These are phyloP conservation scores for Sutorius australiensis DNA, from an alignment of 768 basidiomycete species.

Conservation along the genomic window DNA sequence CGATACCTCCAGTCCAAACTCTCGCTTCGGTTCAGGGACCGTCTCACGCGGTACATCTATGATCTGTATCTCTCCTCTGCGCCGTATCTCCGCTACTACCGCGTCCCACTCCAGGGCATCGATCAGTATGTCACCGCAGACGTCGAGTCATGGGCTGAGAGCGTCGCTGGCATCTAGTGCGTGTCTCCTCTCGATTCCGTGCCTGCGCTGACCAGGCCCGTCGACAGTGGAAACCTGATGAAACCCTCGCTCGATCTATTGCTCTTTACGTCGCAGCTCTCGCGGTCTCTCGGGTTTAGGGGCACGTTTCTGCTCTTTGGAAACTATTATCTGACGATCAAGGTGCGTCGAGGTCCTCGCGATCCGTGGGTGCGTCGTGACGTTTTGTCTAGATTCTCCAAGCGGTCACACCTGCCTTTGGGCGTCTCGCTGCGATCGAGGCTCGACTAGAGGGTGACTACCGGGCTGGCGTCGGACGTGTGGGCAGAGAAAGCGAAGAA, in stretches of 20 bases:
- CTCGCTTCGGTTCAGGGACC: conserved; percentile 76
- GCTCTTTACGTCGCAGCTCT: conserved; percentile 89
- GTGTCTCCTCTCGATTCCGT: conserved; percentile 29
- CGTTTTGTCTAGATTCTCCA: conserved; percentile 50
- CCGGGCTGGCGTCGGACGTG: conserved; percentile 76
- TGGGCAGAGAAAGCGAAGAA: conserved; percentile 89
- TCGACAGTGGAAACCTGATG: conserved; percentile 77
- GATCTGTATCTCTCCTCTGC: conserved; percentile 84
- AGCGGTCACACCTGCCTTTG: conserved; percentile 90
- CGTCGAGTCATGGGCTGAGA: conserved; percentile 83
- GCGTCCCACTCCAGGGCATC: conserved; percentile 62
- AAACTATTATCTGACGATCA: conserved; percentile 85
- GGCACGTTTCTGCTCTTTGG: conserved; percentile 76
- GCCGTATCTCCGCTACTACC: conserved; percentile 70
- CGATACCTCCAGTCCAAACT: conserved; percentile 86
- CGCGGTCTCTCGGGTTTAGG: conserved; percentile 79
- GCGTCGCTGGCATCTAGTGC: conserved; percentile 83
- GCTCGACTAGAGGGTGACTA: conserved; percentile 90
- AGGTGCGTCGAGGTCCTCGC: conserved; percentile 12
- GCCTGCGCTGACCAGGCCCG: not conserved
- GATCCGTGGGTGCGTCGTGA: not conserved
- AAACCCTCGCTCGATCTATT: conserved; percentile 89
- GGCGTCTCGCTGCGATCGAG: conserved; percentile 81
- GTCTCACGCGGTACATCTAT: conserved; percentile 85
- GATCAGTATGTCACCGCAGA: conserved; percentile 95